A percentile compares a stretch with the other conserved stretches of the same genome.
These are phyloP conservation scores for Bipolaris cookei DNA, from an alignment of 2,329 filamentous ascomycete genomes.

Conservation along the genomic window DNA sequence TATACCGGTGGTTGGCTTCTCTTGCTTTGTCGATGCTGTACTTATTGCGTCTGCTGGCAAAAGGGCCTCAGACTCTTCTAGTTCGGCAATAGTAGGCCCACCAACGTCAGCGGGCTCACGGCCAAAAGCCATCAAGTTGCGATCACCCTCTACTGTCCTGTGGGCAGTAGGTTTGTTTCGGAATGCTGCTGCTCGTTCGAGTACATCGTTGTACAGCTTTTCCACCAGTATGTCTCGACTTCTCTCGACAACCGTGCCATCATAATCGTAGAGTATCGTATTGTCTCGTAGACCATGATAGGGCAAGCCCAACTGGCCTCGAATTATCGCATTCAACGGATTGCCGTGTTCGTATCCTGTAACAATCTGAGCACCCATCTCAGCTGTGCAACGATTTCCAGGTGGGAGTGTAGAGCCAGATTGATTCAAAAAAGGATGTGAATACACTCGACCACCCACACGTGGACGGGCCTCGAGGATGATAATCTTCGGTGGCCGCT, in stretches of 20 bases:
- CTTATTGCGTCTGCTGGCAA: conserved; percentile 57
- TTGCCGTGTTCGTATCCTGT: conserved; percentile 97
- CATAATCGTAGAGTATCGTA: conserved; percentile 88
- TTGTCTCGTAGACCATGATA: conserved; percentile 82
- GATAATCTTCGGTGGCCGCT: conserved; percentile 75
- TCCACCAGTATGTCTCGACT: conserved; percentile 82
- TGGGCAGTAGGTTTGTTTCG: conserved; percentile 76
- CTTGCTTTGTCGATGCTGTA: conserved; percentile 42
- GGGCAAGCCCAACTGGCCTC: conserved; percentile 84
- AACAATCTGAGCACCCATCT: conserved; percentile 98
- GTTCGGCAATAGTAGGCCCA: conserved; percentile 72
- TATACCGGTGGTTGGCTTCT: conserved; percentile 59
- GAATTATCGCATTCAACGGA: conserved; percentile 86
- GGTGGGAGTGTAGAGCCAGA: conserved; percentile 59
- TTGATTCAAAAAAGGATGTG: conserved; percentile 71
- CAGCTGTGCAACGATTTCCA: conserved; percentile 75
- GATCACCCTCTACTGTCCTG: conserved; percentile 80
- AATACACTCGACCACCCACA: conserved; percentile 92
- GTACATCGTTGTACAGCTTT: conserved; percentile 90
- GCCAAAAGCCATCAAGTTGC: conserved; percentile 79
- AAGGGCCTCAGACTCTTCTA: conserved; percentile 70
- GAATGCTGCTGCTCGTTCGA: conserved; percentile 89
- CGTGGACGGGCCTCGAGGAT: conserved; percentile 86
- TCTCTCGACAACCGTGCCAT: conserved; percentile 78
- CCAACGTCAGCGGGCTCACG: conserved; percentile 68